Conservation (phyloP, 176 grass and related monocot genomes). For the Zea luxurians region DNA sequence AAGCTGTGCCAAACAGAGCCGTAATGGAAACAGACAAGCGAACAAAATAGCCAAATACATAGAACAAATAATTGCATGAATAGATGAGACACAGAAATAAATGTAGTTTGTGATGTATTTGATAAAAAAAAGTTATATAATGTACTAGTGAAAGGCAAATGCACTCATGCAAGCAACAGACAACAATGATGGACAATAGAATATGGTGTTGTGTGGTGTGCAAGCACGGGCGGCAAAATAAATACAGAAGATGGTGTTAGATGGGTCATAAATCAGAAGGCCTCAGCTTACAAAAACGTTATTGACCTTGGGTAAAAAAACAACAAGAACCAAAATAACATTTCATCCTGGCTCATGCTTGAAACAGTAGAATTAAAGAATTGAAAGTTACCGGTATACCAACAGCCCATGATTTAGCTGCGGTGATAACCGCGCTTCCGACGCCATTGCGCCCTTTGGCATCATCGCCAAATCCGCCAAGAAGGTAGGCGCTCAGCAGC, state of each 20-base stretch:
- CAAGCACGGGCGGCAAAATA: too few relatives aligned
- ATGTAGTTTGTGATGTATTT: neutral
- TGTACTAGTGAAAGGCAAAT: neutral
- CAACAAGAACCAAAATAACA: neutral
- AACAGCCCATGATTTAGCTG: conserved; percentile 71
- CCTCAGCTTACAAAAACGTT: neutral
- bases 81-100: neutral
- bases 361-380: neutral
- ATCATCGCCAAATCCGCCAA: conserved; percentile 83
- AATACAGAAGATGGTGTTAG: neutral
- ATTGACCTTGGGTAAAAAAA: neutral
- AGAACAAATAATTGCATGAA: neutral
- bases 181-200: neutral
- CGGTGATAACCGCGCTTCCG: conserved; percentile 50
- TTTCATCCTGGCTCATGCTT: neutral
- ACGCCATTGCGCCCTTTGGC: conserved; percentile 79
- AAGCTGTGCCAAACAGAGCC: too few relatives aligned
- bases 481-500: conserved; percentile 79
- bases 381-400: conserved; percentile 76
- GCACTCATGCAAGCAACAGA: neutral
- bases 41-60: neutral
- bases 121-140: neutral
- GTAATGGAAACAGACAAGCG: neutral
- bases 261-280: neutral
- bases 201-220: neutral